Evolutionary conservation across 164 flowering plant species (phyloP), one percentile per base, ranked within the genome.

Genomic region (Berberis thunbergii): DNA sequence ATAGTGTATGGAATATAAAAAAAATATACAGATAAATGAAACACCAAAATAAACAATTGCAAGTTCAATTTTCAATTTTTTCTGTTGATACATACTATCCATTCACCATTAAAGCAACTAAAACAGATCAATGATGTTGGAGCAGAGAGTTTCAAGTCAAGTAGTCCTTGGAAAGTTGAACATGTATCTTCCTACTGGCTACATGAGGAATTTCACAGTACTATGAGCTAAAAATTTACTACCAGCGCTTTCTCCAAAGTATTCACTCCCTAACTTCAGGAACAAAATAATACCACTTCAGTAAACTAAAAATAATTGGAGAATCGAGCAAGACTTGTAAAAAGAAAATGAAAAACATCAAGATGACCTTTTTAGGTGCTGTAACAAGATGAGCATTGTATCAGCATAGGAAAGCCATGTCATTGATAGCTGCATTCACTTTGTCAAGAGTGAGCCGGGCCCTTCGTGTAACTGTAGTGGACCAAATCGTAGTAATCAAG

Each of bases 351-450:
- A 4, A 57, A 26, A 57, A 12, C 60, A 41, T 26, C 26, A 38
- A 58, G 59, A 82, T 96, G 89, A 86, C 91, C 78, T 85, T 88
- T 69, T 82, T 83, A 5, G 95, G 89, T 52, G 93, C 88, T 42
- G 84, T 26, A 45, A 91, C 72, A 65, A 91, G 95, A 41, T 83
- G 95, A n/a, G 89, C 77, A 73, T 84, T 64, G 93, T 82, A 57
- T 87, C 98, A 57, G 98, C 97, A 81, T 84, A 91, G 5, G n/a
- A 83, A 60, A 46, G 93, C 93, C 89, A 94, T 91, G 65, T 91
- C 98, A 78, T 70, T 81, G 40, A 94, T 80, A 41, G 95, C 96
- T 67, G 89, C 84, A 73, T 94, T 94, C 62, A 88, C 80, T 76
- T 88, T 91, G 45, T 94, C 96, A n/a, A 88, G 69, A 40, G 96